These are phyloP conservation scores for Globisporangium cylindrosporum DNA, from an alignment of 352 stramenopile species.

Conservation along the genomic window DNA sequence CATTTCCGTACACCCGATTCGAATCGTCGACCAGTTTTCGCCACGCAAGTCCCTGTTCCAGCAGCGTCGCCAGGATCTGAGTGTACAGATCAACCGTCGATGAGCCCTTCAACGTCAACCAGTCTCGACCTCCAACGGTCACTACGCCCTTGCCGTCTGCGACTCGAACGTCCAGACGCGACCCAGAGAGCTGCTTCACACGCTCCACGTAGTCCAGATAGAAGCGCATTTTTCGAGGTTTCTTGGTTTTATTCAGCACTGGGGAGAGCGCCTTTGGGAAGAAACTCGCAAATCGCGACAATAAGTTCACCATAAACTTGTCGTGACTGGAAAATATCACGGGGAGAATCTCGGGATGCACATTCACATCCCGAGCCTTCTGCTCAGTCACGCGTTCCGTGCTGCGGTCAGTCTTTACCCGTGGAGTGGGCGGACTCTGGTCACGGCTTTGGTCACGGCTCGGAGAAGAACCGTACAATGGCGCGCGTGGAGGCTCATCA, in stretches of 20 bases:
- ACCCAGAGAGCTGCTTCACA: constrained; percentile 38
- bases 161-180: constrained; percentile 42
- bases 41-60: constrained; percentile 46
- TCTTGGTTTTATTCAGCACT: constrained; percentile 64
- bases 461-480: neutral
- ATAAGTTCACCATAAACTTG: constrained; percentile 39
- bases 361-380: neutral
- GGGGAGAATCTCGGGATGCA: constrained; percentile 24
- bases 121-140: constrained; percentile 45
- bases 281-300: constrained; percentile 54
- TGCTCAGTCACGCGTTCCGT: neutral
- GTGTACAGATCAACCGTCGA: constrained; percentile 47
- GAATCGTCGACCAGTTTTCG: constrained; percentile 37
- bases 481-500: constrained; percentile 3
- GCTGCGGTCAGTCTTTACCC: neutral
- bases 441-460: neutral
- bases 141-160: constrained; percentile 34
- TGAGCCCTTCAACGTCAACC: constrained; percentile 36
- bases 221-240: constrained; percentile 65
- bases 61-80: constrained; percentile 45
- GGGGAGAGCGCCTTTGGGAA: constrained; percentile 46
- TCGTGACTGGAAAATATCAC: constrained; percentile 54
- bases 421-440: neutral
- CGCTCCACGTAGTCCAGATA: constrained; percentile 65
- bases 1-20: constrained; percentile 23